These are phyloP conservation scores for Sechiopsis laciniata DNA, from an alignment of 306 rosid species.

Conservation along the genomic window DNA sequence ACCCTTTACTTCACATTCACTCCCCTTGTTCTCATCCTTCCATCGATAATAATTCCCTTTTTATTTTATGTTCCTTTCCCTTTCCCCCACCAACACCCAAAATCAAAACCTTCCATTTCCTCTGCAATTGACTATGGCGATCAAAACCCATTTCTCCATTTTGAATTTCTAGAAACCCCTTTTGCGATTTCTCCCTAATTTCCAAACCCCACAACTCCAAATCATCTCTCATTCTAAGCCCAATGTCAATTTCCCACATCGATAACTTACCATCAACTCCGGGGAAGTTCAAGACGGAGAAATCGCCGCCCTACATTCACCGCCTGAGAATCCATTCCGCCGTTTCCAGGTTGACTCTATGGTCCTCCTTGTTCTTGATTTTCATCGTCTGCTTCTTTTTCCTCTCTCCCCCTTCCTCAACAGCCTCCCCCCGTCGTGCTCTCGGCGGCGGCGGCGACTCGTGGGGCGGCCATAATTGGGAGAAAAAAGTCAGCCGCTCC, in stretches of 20 bases:
- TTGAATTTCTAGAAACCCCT: neutral
- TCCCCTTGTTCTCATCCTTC: neutral
- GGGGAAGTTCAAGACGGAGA: slow-evolving; percentile 45
- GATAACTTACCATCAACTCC: slow-evolving; percentile 70
- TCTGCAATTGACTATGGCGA: neutral
- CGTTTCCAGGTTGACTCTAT: slow-evolving; percentile 49
- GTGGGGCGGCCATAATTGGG: slow-evolving; percentile 82
- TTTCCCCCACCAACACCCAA: slow-evolving; percentile 18
- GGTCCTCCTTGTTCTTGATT: slow-evolving; percentile 49
- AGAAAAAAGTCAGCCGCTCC: slow-evolving; percentile 58
- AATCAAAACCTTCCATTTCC: slow-evolving; percentile 4
- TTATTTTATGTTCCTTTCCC: neutral
- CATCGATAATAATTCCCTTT: neutral
- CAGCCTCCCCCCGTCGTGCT: slow-evolving; percentile 35
- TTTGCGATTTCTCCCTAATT: slow-evolving; percentile 15
- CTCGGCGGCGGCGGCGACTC: slow-evolving; percentile 38
- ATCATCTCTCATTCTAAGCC: neutral
- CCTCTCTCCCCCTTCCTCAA: slow-evolving; percentile 38
- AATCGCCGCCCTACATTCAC: slow-evolving; percentile 39
- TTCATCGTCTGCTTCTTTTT: slow-evolving; percentile 36
- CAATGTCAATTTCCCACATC: slow-evolving; percentile 50
- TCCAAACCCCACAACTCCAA: slow-evolving; percentile 25
- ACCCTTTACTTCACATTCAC: slow-evolving; percentile 18
- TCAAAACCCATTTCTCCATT: neutral
- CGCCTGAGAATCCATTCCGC: slow-evolving; percentile 50